Evolutionary conservation across 805 yeast species (phyloP), one percentile per base, ranked within the genome.

Genomic region (Candida argentea): DNA sequence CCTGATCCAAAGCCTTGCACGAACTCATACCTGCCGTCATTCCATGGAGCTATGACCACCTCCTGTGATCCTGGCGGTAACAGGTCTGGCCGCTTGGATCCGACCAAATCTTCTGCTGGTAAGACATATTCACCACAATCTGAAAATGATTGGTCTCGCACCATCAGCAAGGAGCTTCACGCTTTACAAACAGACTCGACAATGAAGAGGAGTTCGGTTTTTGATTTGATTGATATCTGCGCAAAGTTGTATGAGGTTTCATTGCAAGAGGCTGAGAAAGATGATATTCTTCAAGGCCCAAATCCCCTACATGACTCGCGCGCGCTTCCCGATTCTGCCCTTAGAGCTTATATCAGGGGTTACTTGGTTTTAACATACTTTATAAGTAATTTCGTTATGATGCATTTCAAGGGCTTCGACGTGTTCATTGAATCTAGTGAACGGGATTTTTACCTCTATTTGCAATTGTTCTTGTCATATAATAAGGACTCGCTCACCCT

Each of bases 381-480:
- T 37, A 55, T 61, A 25, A 61, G 57, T 36, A 55, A 59, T 33
- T 57, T 58, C 34, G 52, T 61, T 28, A 57, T 61, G 61, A 29
- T 58, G 26, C 62, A 61, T 34, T 61, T 57, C 43, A 46, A 51
- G 29, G 68, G 68, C 4, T 61, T 61, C 33, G 61, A 55, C 34
- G 41, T 44, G 24, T 61, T 61, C 32, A 55, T 61, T 25, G 55
- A 51, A 29, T 39, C 47, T 9, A 49, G 44, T 29, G 60, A 51
- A 31, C 47, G 43, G 26, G 68, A 61, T 38, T 61, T 61, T 36
- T 50, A 60, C 31, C 55, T 61, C 16, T 61, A 61, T 40, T 37
- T 61, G 30, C 58, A 61, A 33, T 48, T 61, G 20, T 61, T 56
- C 48, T 55, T 57, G 30, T 61, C 61, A 35, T 61, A 57, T 39